Evolutionary conservation across 768 basidiomycete genomes (phyloP), one percentile per base, ranked within the genome.

Genomic region (Mrakia gelida): DNA sequence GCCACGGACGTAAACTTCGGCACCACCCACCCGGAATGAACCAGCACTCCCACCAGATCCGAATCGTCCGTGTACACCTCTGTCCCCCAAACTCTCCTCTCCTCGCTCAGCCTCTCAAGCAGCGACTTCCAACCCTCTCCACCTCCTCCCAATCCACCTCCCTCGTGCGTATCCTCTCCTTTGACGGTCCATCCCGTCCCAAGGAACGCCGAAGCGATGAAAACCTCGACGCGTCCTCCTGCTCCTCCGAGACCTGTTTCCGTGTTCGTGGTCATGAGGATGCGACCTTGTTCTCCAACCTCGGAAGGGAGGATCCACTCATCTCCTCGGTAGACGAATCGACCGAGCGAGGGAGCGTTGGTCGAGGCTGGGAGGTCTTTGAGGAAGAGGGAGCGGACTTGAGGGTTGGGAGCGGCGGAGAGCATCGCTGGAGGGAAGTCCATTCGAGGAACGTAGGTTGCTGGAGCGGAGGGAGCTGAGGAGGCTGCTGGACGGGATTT

Each of bases 61-160:
- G 86, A 86, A 76, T 87, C 86, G 80, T 87, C 86, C 26, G 86
- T 86, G 80, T 86, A 87, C 23, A 86, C 84, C 54, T 86, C 85
- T 28, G 85, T 86, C 8, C 86, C 86, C 86, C 86, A 86, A 13
- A 85, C 80, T 23, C 82, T 80, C 34, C 85, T 80, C 56, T 81
- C 80, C 18, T 79, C 77, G 3, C 52, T 72, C 59, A 79, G 28
- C 15, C 28, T 43, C 26, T 26, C 43, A 18, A 79, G 30, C 41
- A 79, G 34, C 11, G 32, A 2, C 49, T 79, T 75, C 78, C 78
- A 79, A 30, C 73, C 73, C 0, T 56, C 72, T 30, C 32, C 59
- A 10, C 65, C 34, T 28, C 76, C 67, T 3, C 73, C 54, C 28
- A 73, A 56, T 21, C 52, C 21, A 43, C 41, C 18, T 15, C n/a